Base-by-base conservation (phyloP, 768 basidiomycete genomes). In the Boletellus ananas region DNA sequence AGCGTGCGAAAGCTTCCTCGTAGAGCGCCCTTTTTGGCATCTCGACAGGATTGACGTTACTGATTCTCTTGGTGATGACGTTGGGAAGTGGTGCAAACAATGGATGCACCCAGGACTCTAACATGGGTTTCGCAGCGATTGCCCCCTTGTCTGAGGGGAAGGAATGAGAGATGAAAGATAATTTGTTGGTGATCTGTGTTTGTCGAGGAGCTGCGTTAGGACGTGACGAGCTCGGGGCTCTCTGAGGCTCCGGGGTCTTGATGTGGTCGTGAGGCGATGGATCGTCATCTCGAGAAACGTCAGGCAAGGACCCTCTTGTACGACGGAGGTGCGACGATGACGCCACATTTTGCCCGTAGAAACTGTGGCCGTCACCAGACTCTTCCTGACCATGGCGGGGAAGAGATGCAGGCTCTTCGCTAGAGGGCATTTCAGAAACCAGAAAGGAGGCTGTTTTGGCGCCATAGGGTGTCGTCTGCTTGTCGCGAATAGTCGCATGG, bases 81-180 rank as follows among this genome's bases (percentile, higher is more conserved):
- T 79, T 72, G 3, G 84, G 85, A 43, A 87, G 78, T 2, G 83
- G 77, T 21, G 78, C 72, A 58, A 85, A 86, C 10, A 74, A 66
- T 3, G 76, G 73, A 55, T 84, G 76, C 42, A 57, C 63, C 85
- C 85, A 87, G 4, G 81, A 79, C 55, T 83, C 78, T 46, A 82
- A 62, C 43, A 68, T 70, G 17, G 75, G 66, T 43, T 69, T 73
- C 13, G 72, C 71, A 33, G 72, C 57, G 17, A 71, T 58, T 55
- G 70, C 60, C 20, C 69, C 72, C 47, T 72, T 66, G 8, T 74
- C 69, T 13, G 71, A 52, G 21, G 67, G 57, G 49, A 71, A 72
- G 18, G 68, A 67, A 58, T 73, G 73, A 35, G 78, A 68, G 33
- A 79, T 75, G 49, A 79, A 79, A 27, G 76, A 71, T 36, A 77